Evolutionary conservation across 768 basidiomycete genomes (phyloP), one percentile per base, ranked within the genome.

Genomic region (Infundibulicybe gibba): DNA sequence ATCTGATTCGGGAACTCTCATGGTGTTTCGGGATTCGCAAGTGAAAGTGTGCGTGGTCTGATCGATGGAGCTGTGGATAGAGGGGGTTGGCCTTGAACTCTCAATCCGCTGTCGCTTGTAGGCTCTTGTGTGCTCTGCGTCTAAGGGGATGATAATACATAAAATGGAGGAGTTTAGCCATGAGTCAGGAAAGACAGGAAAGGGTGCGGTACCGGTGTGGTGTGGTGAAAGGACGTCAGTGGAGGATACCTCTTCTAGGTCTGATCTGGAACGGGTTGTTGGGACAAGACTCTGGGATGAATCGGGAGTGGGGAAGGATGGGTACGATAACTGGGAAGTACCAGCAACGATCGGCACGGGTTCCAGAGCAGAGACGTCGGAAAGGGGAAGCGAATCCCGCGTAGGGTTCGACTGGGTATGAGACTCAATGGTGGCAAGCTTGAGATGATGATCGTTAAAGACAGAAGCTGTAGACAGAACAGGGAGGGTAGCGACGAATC

Each of bases 21-120:
- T 83, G 50, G 62, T 71, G 56, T 61, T 65, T 52, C 62, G 54
- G 42, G 63, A 47, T 47, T 60, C 55, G 56, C 53, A 52, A 50
- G 63, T 53, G 51, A 58, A 50, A 57, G 58, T 52, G 44, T 54
- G 45, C 59, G 57, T 49, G 60, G 55, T 37, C 66, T 61, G 65
- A 64, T 65, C 61, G 62, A 66, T 52, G 57, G 61, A 51, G 59
- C 51, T 55, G 41, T 48, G 45, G 52, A 54, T 48, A 54, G 58
- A 59, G 49, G 63, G 60, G 61, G 59, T 53, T 48, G 62, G 59
- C 54, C 56, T 63, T 49, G 62, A 61, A 54, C 57, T 72, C 58
- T 75, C 72, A 59, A 77, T 70, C 66, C 85, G 77, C 72, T 83
- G 83, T 74, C 85, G 76, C 74, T 87, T 87, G 67, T 76, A 76